These are phyloP conservation scores for Przewalskia tangutica DNA, from an alignment of 257 asterid species.

Conservation along the genomic window DNA sequence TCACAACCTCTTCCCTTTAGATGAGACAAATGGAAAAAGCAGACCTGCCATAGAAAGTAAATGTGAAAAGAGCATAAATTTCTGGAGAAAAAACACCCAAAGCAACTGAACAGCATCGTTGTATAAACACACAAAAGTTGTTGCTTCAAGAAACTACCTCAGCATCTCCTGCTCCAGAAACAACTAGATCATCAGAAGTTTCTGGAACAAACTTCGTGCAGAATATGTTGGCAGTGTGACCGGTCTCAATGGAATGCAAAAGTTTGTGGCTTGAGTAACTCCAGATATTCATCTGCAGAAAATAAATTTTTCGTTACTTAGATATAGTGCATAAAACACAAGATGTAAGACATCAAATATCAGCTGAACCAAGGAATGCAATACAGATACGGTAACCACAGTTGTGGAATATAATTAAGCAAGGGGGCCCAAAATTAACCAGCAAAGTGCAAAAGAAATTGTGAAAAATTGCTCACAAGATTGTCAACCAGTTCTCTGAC, in stretches of 20 bases:
- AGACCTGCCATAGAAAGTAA: constrained; percentile 52
- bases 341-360: neutral
- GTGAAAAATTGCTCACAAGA: neutral
- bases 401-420: neutral
- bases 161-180: constrained; percentile 97
- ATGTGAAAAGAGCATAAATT: neutral
- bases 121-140: neutral
- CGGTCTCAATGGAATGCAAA: constrained; percentile 81
- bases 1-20: constrained; percentile 41
- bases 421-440: neutral
- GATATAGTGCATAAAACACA: neutral
- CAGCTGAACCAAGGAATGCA: neutral
- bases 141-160: constrained; percentile 49
- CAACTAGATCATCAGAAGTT: constrained; percentile 85
- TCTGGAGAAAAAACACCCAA: neutral
- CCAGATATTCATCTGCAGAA: constrained; percentile 89
- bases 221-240: constrained; percentile 89
- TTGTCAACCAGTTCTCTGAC: neutral
- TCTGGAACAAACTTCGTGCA: constrained; percentile 94
- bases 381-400: neutral
- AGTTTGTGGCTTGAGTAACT: constrained; percentile 60
- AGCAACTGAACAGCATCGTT: neutral
- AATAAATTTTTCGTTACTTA: neutral
- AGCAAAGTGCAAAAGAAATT: neutral
- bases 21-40: constrained; percentile 74